These are phyloP conservation scores for Pythium biforme DNA, from an alignment of 352 stramenopile species.

Conservation along the genomic window DNA sequence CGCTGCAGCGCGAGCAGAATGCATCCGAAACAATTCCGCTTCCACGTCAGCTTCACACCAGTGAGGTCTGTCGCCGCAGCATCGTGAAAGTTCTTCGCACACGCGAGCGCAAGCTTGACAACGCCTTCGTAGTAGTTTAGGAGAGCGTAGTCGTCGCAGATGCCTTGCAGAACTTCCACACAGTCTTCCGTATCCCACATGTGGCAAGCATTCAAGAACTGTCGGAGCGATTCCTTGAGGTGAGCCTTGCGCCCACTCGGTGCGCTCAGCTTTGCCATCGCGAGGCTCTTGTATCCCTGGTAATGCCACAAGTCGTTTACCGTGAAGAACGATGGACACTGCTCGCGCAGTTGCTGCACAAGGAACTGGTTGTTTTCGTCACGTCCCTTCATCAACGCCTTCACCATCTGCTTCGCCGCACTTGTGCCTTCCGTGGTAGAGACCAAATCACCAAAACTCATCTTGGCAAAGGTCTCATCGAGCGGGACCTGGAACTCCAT, in stretches of 20 bases:
- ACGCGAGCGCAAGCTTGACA: constrained; percentile 79
- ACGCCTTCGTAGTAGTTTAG: constrained; percentile 85
- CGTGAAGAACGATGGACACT: constrained; percentile 84
- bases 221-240: constrained; percentile 66
- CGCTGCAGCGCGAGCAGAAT: constrained; percentile 69
- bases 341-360: constrained; percentile 78
- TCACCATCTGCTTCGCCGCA: constrained; percentile 76
- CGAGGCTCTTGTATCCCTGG: constrained; percentile 83
- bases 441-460: constrained; percentile 79
- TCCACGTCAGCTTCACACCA: constrained; percentile 64
- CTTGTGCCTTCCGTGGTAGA: constrained; percentile 56
- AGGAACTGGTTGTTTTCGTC: constrained; percentile 84
- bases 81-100: constrained; percentile 77
- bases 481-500: constrained; percentile 69
- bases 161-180: constrained; percentile 69
- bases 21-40: constrained; percentile 73
- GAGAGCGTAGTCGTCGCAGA: constrained; percentile 79
- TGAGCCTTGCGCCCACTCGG: constrained; percentile 59
- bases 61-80: constrained; percentile 61
- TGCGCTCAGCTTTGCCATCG: constrained; percentile 72
- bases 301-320: constrained; percentile 82
- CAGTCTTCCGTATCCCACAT: constrained; percentile 85
- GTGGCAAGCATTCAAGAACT: constrained; percentile 82
- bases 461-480: constrained; percentile 55
- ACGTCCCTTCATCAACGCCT: constrained; percentile 68